Conservation (phyloP, 345 rosid genomes). For the Iberis pinnata region DNA sequence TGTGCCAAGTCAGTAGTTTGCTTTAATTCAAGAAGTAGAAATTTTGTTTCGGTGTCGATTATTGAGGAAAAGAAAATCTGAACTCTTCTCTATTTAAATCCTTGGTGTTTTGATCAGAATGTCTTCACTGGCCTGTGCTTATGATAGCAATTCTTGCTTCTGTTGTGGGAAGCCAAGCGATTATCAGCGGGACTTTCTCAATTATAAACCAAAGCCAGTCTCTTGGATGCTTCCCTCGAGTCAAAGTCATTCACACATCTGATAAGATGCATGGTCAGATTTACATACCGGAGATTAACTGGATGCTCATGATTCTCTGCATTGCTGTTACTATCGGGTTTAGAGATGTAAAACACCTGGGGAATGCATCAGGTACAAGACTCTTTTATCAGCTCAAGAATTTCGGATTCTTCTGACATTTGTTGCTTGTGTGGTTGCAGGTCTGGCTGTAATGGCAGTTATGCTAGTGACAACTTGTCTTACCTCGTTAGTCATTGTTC, state of each 20-base stretch:
- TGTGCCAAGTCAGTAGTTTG: constrained; percentile 63
- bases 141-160: constrained; percentile 87
- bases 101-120: constrained; percentile 42
- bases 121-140: constrained; percentile 81
- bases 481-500: constrained; percentile 75
- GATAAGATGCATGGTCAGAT: constrained; percentile 98
- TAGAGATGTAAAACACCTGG: constrained; percentile 90
- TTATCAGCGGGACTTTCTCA: constrained; percentile 96
- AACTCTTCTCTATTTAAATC: neutral
- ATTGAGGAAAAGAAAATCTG: neutral
- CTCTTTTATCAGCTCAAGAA: neutral
- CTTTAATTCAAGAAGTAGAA: constrained; percentile 6
- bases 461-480: constrained; percentile 98
- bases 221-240: constrained; percentile 95
- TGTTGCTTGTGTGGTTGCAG: constrained; percentile 37
- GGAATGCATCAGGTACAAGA: constrained; percentile 83
- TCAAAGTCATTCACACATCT: constrained; percentile 94
- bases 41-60: neutral
- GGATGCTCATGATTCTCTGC: constrained; percentile 98
- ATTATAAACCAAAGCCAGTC: constrained; percentile 99
- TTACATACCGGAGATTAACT: constrained; percentile 94
- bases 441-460: constrained; percentile 96
- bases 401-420: neutral
- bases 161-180: constrained; percentile 98
- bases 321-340: constrained; percentile 96